phyloP scores from a whole-genome alignment of 768 basidiomycete species.

The Lactarius sp. region DNA sequence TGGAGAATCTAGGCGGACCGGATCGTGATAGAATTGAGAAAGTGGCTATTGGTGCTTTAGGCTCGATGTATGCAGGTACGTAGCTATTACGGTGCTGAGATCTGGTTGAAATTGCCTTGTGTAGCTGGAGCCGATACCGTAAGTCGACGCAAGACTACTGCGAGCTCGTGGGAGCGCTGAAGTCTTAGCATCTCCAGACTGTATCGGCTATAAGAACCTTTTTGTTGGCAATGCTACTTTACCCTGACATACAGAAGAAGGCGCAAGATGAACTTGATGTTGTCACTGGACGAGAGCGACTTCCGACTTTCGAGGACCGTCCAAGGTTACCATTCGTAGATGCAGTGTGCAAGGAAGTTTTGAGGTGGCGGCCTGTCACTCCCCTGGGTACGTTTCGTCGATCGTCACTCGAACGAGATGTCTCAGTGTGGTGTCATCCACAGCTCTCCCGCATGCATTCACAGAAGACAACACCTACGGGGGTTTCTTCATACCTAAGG shows the following conservation, averaged over 20 bases:
- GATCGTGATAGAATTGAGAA: slow-evolving; percentile 5
- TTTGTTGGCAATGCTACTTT: background rate
- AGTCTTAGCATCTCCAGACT: background rate
- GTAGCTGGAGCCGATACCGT: background rate
- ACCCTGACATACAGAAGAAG: slow-evolving; percentile 1
- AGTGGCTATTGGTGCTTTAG: background rate
- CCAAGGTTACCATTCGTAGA: background rate
- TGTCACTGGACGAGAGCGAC: slow-evolving; percentile 13
- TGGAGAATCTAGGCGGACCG: background rate
- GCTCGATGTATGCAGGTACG: slow-evolving; percentile 12
- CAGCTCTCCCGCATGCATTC: background rate
- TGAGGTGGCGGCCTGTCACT: slow-evolving; percentile 9
- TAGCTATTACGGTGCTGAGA: background rate
- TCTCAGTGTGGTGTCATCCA: background rate
- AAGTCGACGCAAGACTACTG: background rate
- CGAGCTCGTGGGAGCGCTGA: no score
- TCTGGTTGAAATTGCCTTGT: background rate
- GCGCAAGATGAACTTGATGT: slow-evolving; percentile 24
- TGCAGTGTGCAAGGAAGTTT: slow-evolving; percentile 17
- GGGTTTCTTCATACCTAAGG: slow-evolving; percentile 1
- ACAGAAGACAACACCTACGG: background rate
- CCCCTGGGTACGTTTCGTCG: no score
- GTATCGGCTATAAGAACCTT: background rate
- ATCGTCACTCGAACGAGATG: background rate
- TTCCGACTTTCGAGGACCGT: slow-evolving; percentile 14